phyloP scores from a whole-genome alignment of 2,329 filamentous ascomycete species.

The Fusarium succisae region DNA sequence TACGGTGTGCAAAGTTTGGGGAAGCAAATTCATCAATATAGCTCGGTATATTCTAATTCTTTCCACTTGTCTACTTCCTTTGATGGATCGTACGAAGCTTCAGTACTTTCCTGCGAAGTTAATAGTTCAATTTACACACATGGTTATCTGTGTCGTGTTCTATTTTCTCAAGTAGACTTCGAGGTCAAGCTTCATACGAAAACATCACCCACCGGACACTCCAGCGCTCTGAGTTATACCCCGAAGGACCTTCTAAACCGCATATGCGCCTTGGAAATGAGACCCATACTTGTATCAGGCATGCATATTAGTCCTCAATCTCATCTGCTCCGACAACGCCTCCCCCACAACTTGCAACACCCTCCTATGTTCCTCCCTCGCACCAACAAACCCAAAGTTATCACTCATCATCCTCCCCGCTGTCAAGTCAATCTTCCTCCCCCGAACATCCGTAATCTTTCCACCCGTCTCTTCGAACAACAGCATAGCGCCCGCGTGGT shows the following conservation, averaged over 20 bases:
- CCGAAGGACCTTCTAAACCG: background rate
- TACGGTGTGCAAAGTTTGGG: background rate
- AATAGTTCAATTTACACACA: background rate
- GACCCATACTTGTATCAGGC: background rate
- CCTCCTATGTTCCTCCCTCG: slow-evolving; percentile 54
- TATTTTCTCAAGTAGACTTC: background rate
- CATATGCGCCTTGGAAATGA: accelerated
- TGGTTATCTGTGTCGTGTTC: background rate
- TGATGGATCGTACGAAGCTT: background rate
- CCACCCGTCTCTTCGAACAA: slow-evolving; percentile 67
- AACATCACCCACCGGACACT: too few relatives aligned
- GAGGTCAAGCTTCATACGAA: background rate
- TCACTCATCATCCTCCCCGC: slow-evolving; percentile 58
- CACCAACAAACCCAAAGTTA: slow-evolving; percentile 67
- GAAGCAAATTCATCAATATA: background rate
- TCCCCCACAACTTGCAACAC: slow-evolving; percentile 76
- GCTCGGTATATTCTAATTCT: background rate
- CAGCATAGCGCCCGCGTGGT: slow-evolving; percentile 68
- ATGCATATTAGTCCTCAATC: too few relatives aligned
- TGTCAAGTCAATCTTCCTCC: slow-evolving; percentile 59
- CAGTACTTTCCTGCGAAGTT: too few relatives aligned
- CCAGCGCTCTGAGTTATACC: too few relatives aligned
- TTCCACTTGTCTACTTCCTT: background rate
- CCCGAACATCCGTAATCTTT: slow-evolving; percentile 63
- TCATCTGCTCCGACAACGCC: slow-evolving; percentile 43